A percentile compares a stretch with the other conserved stretches of the same genome.
phyloP scores from a whole-genome alignment of 305 asterid genomes.

The Fraxinus sp. region DNA sequence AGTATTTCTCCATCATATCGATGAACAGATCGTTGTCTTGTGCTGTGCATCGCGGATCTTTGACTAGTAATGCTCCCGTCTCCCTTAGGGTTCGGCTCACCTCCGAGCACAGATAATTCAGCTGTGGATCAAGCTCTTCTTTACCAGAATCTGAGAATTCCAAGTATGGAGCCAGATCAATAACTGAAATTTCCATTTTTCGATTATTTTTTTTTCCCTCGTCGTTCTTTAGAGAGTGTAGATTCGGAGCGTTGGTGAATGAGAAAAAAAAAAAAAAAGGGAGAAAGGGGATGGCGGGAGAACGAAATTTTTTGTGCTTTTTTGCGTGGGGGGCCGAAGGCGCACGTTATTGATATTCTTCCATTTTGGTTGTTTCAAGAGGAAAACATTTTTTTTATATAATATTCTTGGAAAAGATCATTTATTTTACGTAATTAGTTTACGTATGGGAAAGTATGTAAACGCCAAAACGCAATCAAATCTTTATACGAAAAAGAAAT shows the following conservation, averaged over 20 bases:
- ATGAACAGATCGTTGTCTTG: conserved; percentile 76
- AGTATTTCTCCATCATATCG: conserved; percentile 92
- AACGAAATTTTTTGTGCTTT: background rate
- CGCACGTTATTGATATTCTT: background rate
- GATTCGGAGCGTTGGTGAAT: conserved; percentile 8
- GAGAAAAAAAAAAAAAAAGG: background rate
- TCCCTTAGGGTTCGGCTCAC: conserved; percentile 86
- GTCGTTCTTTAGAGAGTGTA: conserved; percentile 15
- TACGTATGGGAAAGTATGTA: background rate
- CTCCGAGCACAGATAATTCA: conserved; percentile 60
- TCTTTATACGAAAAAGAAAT: background rate
- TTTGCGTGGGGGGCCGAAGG: background rate
- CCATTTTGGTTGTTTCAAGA: background rate
- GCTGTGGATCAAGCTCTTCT: conserved; percentile 38
- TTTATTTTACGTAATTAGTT: background rate
- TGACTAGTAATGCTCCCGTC: conserved; percentile 91
- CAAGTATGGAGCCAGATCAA: conserved; percentile 76
- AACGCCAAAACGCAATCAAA: background rate
- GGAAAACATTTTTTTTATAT: background rate
- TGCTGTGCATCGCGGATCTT: conserved; percentile 89
- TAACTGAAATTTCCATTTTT: conserved; percentile 80
- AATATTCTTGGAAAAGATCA: background rate
- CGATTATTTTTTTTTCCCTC: background rate
- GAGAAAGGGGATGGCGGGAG: conserved; percentile 41
- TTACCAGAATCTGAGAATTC: conserved; percentile 28